Percentiles rank a stretch among this genome's conserved stretches.
These are phyloP conservation scores for Blastobotrys parvus DNA, from an alignment of 805 yeast genomes.

Conservation along the genomic window DNA sequence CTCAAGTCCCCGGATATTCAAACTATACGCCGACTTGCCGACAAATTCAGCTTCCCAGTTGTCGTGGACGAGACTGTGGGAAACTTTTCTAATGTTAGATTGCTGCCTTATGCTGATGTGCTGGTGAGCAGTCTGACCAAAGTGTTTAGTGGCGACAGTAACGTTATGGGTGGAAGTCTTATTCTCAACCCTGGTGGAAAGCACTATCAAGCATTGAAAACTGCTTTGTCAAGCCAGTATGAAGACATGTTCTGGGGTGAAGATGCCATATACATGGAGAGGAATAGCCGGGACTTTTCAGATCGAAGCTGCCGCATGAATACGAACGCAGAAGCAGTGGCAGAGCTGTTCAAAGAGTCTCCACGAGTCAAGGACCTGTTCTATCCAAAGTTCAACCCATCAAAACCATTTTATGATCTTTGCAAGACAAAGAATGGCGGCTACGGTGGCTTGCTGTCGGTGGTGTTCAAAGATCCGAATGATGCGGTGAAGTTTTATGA, in stretches of 20 bases:
- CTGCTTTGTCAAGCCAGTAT: constrained; percentile 46
- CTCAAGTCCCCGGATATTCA: constrained; percentile 73
- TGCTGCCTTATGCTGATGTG: constrained; percentile 75
- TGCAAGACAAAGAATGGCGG: constrained; percentile 68
- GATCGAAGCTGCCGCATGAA: constrained; percentile 42
- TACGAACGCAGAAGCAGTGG: constrained; percentile 32
- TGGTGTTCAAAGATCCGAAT: constrained; percentile 55
- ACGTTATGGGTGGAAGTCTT: constrained; percentile 90
- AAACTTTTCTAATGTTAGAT: constrained; percentile 76
- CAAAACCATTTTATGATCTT: constrained; percentile 60
- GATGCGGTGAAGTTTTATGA: constrained; percentile 72
- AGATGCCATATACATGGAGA: constrained; percentile 84
- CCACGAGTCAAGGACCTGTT: constrained; percentile 53
- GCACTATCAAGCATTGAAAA: constrained; percentile 42
- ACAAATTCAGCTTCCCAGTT: constrained; percentile 63
- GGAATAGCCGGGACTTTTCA: constrained; percentile 86
- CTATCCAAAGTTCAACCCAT: constrained; percentile 55
- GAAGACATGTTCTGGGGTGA: constrained; percentile 84
- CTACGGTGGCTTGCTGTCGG: constrained; percentile 78
- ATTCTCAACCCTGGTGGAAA: constrained; percentile 63
- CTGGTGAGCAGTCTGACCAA: constrained; percentile 84
- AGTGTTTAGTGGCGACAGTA: constrained; percentile 88
- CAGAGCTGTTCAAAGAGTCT: constrained; percentile 20
- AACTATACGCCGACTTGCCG: constrained; percentile 57
- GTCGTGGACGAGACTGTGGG: constrained; percentile 95